Evolutionary conservation across 257 asterid genomes (phyloP).

Genomic region (Przewalskia tangutica): DNA sequence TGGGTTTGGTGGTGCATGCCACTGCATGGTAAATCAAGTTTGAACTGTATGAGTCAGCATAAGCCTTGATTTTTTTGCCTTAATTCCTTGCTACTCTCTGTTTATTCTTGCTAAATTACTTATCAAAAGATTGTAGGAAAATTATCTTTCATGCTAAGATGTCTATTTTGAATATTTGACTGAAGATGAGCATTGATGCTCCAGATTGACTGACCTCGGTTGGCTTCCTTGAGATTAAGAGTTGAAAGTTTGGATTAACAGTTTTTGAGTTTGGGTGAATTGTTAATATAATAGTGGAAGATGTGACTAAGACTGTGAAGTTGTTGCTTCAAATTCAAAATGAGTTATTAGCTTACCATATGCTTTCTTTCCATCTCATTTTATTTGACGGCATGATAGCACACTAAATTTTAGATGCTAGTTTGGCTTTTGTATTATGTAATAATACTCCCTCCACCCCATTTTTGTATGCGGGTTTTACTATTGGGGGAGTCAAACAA

Average conservation of each 20-base stretch:
- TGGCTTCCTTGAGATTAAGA: background rate
- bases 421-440: background rate
- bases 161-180: background rate
- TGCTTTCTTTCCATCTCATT: background rate
- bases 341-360: background rate
- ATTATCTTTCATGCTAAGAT: background rate
- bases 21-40: background rate
- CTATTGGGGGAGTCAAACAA: no score
- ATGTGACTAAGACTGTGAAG: background rate
- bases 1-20: background rate
- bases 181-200: background rate
- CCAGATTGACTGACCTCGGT: background rate
- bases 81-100: background rate
- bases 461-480: no score
- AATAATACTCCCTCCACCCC: no score
- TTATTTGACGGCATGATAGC: background rate
- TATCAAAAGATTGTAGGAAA: background rate
- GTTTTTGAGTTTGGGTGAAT: background rate
- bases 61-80: background rate
- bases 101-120: background rate
- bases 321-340: background rate
- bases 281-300: background rate
- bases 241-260: background rate
- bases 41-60: background rate
- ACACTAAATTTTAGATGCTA: background rate